Percentiles rank a stretch among this genome's conserved stretches.
Conservation (phyloP, 192 early-diverging fungal genomes). For the Gaertneriomyces semiglobifer region DNA sequence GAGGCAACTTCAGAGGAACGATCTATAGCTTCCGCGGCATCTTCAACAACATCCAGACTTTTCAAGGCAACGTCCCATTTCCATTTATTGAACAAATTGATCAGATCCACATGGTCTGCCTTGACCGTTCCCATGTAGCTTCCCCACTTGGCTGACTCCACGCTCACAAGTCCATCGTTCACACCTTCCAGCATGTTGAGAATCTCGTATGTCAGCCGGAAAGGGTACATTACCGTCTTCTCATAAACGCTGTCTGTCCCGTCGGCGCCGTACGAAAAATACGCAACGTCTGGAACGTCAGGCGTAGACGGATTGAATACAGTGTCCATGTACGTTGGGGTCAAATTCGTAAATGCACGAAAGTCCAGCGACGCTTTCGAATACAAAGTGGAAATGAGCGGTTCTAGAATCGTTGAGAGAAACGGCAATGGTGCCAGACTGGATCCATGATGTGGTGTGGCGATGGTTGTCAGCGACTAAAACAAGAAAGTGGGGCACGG, state of each 20-base stretch:
- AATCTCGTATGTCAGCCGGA: conserved; percentile 72
- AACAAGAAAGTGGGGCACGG: conserved; percentile 30
- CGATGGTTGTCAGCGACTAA: conserved; percentile 75
- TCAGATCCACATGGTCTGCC: conserved; percentile 82
- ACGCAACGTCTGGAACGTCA: conserved; percentile 63
- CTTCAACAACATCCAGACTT: conserved; percentile 8
- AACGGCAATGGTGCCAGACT: conserved; percentile 21
- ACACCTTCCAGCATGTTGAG: conserved; percentile 69
- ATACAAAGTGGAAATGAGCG: conserved; percentile 8
- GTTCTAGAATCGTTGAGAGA: conserved; percentile 11
- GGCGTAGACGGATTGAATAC: conserved; percentile 81
- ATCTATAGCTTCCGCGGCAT: conserved; percentile 13
- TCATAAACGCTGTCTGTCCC: conserved; percentile 33
- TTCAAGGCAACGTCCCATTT: conserved; percentile 21
- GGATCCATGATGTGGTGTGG: conserved; percentile 77
- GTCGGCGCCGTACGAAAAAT: conserved; percentile 74
- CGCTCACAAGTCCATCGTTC: conserved; percentile 83
- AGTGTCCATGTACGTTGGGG: conserved; percentile 71
- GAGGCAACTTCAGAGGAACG: not conserved
- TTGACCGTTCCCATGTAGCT: conserved; percentile 69
- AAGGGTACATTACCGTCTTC: conserved; percentile 45
- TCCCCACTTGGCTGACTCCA: conserved; percentile 75
- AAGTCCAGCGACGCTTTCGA: conserved; percentile 66
- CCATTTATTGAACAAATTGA: conserved; percentile 28
- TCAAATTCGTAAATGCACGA: conserved; percentile 77